phyloP scores from a whole-genome alignment of 2,329 filamentous ascomycete species.

The Colletotrichum sp. region DNA sequence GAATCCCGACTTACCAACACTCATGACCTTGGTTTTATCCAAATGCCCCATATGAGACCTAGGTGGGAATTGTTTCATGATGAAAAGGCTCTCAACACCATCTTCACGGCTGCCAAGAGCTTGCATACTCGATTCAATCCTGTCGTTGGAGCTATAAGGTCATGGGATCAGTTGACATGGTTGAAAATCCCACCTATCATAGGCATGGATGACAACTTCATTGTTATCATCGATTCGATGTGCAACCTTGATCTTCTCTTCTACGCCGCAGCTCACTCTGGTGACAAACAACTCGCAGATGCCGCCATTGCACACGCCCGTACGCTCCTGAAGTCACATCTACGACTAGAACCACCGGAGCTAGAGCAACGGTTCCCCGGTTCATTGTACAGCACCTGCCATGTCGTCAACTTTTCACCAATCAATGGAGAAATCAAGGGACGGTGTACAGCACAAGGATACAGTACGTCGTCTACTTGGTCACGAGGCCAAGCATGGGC shows the following conservation, averaged over 20 bases:
- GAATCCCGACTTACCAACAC: slow-evolving; percentile 51
- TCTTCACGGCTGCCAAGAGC: slow-evolving; percentile 35
- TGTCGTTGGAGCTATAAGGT: not conserved
- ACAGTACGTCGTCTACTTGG: slow-evolving; percentile 50
- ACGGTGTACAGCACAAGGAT: slow-evolving; percentile 49
- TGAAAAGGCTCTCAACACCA: slow-evolving; percentile 37
- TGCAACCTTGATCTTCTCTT: slow-evolving; percentile 44
- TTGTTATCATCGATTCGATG: slow-evolving; percentile 48
- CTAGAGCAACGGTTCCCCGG: not conserved
- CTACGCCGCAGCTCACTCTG: slow-evolving; percentile 39
- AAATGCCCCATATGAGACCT: slow-evolving; percentile 50
- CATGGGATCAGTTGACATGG: slow-evolving; percentile 16
- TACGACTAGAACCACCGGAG: not conserved
- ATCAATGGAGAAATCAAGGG: not conserved
- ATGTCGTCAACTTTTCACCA: not conserved
- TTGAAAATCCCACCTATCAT: slow-evolving; percentile 32
- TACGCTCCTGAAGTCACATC: slow-evolving; percentile 32
- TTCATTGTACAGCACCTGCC: not conserved
- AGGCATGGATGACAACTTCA: slow-evolving; percentile 32
- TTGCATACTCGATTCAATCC: not conserved
- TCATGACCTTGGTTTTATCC: slow-evolving; percentile 60
- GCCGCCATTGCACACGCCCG: slow-evolving; percentile 44
- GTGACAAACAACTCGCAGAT: slow-evolving; percentile 30
- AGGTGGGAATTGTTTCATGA: slow-evolving; percentile 51
- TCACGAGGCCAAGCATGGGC: slow-evolving; percentile 54